phyloP scores from a whole-genome alignment of 169 alveolate genomes.

The Plasmodium vivax region DNA sequence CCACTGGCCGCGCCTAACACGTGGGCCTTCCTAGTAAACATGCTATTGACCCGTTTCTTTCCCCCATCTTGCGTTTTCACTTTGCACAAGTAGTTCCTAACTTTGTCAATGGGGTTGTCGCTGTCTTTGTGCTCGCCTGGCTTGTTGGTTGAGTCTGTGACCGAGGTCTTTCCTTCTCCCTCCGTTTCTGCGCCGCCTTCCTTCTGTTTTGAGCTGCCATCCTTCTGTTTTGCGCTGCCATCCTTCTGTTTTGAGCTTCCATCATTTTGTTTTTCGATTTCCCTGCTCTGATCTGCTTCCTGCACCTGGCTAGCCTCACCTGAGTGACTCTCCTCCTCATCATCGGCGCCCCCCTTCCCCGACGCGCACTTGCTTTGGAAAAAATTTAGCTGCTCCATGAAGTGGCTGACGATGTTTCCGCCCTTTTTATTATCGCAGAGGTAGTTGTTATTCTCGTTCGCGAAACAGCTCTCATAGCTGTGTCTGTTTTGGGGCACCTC shows the following conservation, averaged over 20 bases:
- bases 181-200: neutral
- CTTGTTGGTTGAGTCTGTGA: neutral
- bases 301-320: neutral
- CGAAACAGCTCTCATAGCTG: neutral
- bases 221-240: no score
- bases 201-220: neutral
- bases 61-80: neutral
- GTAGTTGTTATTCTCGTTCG: neutral
- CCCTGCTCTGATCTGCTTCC: neutral
- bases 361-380: constrained; percentile 48
- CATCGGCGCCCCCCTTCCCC: neutral
- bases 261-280: no score
- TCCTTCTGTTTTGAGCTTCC: no score
- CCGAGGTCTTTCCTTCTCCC: neutral
- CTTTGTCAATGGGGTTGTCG: neutral
- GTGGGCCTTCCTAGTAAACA: neutral
- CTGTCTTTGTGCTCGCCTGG: neutral
- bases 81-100: neutral
- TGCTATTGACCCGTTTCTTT: constrained; percentile 1
- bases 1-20: neutral
- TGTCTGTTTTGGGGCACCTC: neutral
- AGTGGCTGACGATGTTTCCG: neutral
- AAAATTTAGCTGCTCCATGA: constrained; percentile 24
- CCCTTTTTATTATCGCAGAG: constrained; percentile 1
- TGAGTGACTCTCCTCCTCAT: neutral